Evolutionary conservation across 768 basidiomycete species (phyloP).

Genomic region (Phylloporus rhodoxanthus): DNA sequence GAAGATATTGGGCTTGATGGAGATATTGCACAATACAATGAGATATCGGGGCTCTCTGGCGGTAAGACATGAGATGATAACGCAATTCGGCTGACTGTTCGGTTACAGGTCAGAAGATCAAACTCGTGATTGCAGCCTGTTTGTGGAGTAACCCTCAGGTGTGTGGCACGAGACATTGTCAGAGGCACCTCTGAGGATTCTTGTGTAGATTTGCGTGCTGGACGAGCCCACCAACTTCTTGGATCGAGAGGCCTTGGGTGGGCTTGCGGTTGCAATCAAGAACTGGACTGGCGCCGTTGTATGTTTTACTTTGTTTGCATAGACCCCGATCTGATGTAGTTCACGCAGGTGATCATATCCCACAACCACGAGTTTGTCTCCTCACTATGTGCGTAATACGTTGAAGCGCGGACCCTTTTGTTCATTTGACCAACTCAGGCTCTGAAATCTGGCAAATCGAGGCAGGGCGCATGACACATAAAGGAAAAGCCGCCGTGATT

Average conservation of each 20-base stretch:
- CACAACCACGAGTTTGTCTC: constrained; percentile 89
- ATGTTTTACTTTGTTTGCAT: constrained; percentile 18
- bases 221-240: constrained; percentile 97
- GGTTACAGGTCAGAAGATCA: constrained; percentile 86
- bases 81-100: constrained; percentile 9
- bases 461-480: constrained; percentile 73
- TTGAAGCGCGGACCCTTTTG: constrained; percentile 4
- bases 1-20: constrained; percentile 96
- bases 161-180: constrained; percentile 12
- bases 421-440: constrained; percentile 39
- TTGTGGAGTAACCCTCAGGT: constrained; percentile 96
- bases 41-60: constrained; percentile 90
- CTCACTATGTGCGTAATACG: constrained; percentile 59
- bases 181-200: constrained; percentile 5
- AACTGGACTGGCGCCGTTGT: constrained; percentile 93
- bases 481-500: constrained; percentile 81
- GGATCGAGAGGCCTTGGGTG: constrained; percentile 92
- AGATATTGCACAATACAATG: constrained; percentile 97
- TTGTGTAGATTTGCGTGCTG: constrained; percentile 59
- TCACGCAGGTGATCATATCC: constrained; percentile 80
- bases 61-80: constrained; percentile 40
- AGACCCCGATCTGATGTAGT: constrained; percentile 17
- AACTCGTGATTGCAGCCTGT: constrained; percentile 90
- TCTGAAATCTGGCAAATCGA: constrained; percentile 96
- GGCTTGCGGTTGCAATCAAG: constrained; percentile 88